Percentiles rank a stretch among this genome's conserved stretches.
These are phyloP conservation scores for Lasiodiplodia sp. DNA, from an alignment of 2,329 filamentous ascomycete genomes.

Conservation along the genomic window DNA sequence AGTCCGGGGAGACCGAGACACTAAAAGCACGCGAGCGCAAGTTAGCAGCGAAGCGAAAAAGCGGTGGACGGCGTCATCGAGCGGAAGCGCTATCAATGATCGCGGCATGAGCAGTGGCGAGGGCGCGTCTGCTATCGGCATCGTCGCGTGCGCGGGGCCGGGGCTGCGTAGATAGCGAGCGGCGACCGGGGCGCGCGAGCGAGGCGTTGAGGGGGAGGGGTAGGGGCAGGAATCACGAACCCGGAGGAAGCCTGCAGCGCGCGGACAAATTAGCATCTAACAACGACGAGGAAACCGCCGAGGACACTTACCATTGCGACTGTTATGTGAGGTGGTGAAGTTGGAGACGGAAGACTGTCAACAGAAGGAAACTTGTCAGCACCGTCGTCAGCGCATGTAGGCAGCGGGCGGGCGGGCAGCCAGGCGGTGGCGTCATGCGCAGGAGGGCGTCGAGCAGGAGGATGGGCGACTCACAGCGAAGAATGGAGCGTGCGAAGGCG, in stretches of 20 bases:
- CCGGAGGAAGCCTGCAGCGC: constrained; percentile 51
- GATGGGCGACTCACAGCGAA: constrained; percentile 26
- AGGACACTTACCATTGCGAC: constrained; percentile 29
- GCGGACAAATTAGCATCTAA: constrained; percentile 13
- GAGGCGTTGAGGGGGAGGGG: constrained; percentile 30
- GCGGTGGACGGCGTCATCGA: constrained; percentile 6
- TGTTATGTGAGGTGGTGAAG: constrained; percentile 18
- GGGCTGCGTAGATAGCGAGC: constrained; percentile 31
- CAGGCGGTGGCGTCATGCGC: constrained; percentile 21
- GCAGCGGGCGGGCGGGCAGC: constrained; percentile 23
- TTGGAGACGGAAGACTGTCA: constrained; percentile 12
- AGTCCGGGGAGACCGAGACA: constrained; percentile 75
- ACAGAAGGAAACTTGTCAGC: constrained; percentile 40
- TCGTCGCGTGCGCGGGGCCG: constrained; percentile 25
- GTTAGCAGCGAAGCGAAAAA: constrained; percentile 11
- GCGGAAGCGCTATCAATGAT: neutral
- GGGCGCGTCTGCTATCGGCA: constrained; percentile 28
- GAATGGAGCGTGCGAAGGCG: constrained; percentile 21
- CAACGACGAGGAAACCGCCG: neutral
- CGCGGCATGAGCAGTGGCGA: neutral
- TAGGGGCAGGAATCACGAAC: constrained; percentile 43
- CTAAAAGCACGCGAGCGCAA: constrained; percentile 52
- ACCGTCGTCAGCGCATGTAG: constrained; percentile 40
- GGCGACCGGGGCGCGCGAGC: constrained; percentile 34
- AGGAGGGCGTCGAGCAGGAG: constrained; percentile 1